Conservation (phyloP, 2,329 filamentous ascomycete genomes). For the Clarireedia monteithiana region DNA sequence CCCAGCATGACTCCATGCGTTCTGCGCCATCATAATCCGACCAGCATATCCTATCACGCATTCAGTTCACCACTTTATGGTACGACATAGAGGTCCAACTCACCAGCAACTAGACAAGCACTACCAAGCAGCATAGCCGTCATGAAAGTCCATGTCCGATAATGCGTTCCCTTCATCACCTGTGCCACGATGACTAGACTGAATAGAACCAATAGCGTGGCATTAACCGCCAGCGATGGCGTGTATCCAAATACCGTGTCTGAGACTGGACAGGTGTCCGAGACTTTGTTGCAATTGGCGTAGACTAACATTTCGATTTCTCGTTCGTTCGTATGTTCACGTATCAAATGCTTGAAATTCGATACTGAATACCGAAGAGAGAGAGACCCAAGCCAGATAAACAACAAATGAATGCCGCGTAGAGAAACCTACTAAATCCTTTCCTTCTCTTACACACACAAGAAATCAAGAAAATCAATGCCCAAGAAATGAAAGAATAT, state of each 20-base stretch:
- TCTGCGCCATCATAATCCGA: neutral
- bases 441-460: no score
- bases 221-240: neutral
- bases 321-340: neutral
- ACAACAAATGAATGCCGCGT: no score
- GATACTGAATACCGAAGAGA: no score
- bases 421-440: no score
- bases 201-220: neutral
- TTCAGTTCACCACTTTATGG: neutral
- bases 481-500: no score
- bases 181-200: neutral
- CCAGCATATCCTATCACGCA: neutral
- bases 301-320: neutral
- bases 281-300: neutral
- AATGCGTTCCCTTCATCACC: neutral
- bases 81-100: neutral
- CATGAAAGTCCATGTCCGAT: neutral
- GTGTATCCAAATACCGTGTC: neutral
- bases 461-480: no score
- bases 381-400: no score
- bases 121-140: neutral
- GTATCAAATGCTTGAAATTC: neutral
- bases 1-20: conserved; percentile 6
- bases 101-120: neutral
- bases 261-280: neutral